Conservation (phyloP, 345 rosid genomes). For the Triadica sebifera region DNA sequence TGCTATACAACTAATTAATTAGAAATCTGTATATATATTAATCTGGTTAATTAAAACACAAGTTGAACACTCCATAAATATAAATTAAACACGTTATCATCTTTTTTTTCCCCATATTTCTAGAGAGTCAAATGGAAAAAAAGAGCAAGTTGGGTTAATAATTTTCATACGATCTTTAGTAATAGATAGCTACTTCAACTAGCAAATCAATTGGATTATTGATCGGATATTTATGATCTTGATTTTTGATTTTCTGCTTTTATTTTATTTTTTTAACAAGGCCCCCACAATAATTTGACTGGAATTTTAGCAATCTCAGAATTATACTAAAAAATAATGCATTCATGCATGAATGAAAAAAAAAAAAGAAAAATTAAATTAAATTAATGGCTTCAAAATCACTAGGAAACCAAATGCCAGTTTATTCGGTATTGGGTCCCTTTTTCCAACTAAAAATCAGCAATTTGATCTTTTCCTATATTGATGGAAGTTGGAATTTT, state of each 20-base stretch:
- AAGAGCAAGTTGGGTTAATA: neutral
- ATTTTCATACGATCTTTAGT: neutral
- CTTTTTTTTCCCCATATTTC: neutral
- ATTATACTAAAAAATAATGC: too few species aligned
- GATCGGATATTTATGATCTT: neutral
- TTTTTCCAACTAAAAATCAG: too few species aligned
- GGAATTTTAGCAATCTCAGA: neutral
- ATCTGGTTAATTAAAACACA: neutral
- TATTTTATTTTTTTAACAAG: neutral
- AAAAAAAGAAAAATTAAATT: too few species aligned
- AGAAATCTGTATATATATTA: too few species aligned
- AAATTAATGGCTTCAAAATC: too few species aligned
- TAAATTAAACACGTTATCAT: neutral
- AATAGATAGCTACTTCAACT: neutral
- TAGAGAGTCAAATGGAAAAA: neutral
- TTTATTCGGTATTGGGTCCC: too few species aligned
- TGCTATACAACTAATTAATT: neutral
- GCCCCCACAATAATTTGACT: neutral
- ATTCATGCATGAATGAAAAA: too few species aligned
- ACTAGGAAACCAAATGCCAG: too few species aligned
- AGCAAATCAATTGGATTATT: neutral
- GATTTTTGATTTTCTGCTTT: neutral
- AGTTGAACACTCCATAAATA: neutral
- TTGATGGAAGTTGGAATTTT: too few species aligned
- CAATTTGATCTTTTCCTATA: too few species aligned